Evolutionary conservation across 148 eudicot genomes (phyloP).

Genomic region (Camellia japonica): DNA sequence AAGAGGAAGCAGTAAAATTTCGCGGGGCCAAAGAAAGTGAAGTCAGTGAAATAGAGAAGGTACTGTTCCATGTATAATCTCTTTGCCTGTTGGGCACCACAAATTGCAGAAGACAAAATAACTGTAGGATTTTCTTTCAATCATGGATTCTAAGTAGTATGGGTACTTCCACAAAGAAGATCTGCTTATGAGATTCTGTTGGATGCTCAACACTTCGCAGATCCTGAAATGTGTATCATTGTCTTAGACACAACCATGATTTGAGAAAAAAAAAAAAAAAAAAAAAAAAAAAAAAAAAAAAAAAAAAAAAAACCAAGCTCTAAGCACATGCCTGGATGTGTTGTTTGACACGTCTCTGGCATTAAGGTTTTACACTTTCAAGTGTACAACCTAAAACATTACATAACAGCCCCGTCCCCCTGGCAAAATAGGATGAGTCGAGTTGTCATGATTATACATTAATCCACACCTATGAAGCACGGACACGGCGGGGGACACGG

Average conservation of each 20-base stretch:
- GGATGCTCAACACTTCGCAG: not conserved
- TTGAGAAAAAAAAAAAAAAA: not conserved
- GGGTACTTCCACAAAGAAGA: not conserved
- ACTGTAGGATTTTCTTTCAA: not conserved
- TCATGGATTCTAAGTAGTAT: not conserved
- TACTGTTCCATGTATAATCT: slow-evolving; percentile 13
- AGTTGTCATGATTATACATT: not conserved
- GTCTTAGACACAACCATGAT: not conserved
- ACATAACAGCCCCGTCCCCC: too few species aligned
- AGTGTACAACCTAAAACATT: not conserved
- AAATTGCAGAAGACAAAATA: slow-evolving; percentile 1
- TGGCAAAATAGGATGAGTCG: not conserved
- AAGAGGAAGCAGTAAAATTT: slow-evolving; percentile 89
- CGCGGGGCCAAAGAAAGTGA: slow-evolving; percentile 80
- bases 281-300: not conserved
- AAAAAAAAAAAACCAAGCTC: not conserved
- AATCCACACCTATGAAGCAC: too few species aligned
- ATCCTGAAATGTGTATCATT: not conserved
- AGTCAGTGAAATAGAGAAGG: slow-evolving; percentile 84
- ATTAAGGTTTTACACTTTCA: not conserved
- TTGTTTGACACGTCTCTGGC: not conserved
- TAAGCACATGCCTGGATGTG: not conserved
- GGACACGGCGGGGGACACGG: too few species aligned
- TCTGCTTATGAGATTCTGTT: not conserved
- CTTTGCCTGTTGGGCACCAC: not conserved